A percentile compares a stretch with the other conserved stretches of the same genome.
Evolutionary conservation across 257 asterid genomes (phyloP).

Genomic region (Pogostemon cablin): DNA sequence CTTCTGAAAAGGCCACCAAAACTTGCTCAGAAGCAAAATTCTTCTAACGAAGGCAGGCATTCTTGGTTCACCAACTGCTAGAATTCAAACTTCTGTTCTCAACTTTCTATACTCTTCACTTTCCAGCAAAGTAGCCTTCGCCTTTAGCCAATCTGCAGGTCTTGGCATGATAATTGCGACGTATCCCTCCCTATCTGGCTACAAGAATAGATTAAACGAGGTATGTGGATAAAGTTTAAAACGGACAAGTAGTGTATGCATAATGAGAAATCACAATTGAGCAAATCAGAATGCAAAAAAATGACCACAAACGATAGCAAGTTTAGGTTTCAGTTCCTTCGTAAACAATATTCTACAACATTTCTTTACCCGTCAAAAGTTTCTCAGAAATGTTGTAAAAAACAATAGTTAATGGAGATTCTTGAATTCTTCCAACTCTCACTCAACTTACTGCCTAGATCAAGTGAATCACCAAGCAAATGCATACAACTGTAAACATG

Average conservation of each 20-base stretch:
- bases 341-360: background rate
- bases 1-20: slow-evolving; percentile 13
- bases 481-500: background rate
- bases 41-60: slow-evolving; percentile 20
- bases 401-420: background rate
- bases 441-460: background rate
- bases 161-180: slow-evolving; percentile 91
- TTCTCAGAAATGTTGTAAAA: background rate
- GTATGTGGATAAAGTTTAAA: slow-evolving; percentile 11
- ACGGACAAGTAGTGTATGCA: background rate
- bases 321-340: background rate
- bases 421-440: background rate
- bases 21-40: slow-evolving; percentile 20
- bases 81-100: slow-evolving; percentile 40
- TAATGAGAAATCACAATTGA: background rate
- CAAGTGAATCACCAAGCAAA: slow-evolving; percentile 10
- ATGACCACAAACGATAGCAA: background rate
- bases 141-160: slow-evolving; percentile 81
- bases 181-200: slow-evolving; percentile 94
- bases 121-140: slow-evolving; percentile 64
- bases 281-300: background rate
- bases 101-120: slow-evolving; percentile 55
- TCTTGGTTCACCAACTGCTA: slow-evolving; percentile 8
- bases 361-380: background rate
- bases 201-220: slow-evolving; percentile 20